Conservation (phyloP, 2,329 filamentous ascomycete species). For the Colletotrichum melonis region DNA sequence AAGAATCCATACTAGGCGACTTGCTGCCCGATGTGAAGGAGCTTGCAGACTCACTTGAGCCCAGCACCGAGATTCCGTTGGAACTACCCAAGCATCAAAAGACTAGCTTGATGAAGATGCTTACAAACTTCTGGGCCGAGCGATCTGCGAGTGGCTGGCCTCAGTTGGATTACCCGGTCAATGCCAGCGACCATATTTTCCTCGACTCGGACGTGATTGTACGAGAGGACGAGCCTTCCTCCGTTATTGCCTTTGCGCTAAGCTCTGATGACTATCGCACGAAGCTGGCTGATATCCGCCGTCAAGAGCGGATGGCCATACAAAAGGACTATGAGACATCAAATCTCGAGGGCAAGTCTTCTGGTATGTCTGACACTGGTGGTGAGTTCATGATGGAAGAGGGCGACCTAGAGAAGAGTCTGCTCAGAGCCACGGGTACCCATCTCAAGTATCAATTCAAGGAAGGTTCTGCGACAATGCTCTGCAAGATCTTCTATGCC, state of each 20-base stretch:
- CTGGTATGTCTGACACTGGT: conserved; percentile 47
- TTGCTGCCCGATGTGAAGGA: conserved; percentile 72
- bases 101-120: conserved; percentile 91
- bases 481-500: conserved; percentile 98
- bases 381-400: conserved; percentile 64
- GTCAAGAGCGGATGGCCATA: conserved; percentile 38
- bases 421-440: conserved; percentile 86
- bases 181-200: conserved; percentile 91
- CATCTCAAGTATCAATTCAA: conserved; percentile 97
- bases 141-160: conserved; percentile 95
- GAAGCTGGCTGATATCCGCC: conserved; percentile 75
- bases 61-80: conserved; percentile 69
- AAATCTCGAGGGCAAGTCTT: conserved; percentile 42
- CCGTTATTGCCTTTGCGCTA: conserved; percentile 91
- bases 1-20: conserved; percentile 76
- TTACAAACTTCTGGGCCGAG: conserved; percentile 99
- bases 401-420: conserved; percentile 83
- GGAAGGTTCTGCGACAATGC: conserved; percentile 92
- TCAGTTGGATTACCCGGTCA: conserved; percentile 90
- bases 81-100: conserved; percentile 94
- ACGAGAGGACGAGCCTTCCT: conserved; percentile 96
- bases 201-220: conserved; percentile 97
- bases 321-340: conserved; percentile 34
- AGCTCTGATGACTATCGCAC: conserved; percentile 87
- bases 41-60: conserved; percentile 71